A percentile compares a stretch with the other conserved stretches of the same genome.
These are phyloP conservation scores for Panus rudis DNA, from an alignment of 768 basidiomycete genomes.

Conservation along the genomic window DNA sequence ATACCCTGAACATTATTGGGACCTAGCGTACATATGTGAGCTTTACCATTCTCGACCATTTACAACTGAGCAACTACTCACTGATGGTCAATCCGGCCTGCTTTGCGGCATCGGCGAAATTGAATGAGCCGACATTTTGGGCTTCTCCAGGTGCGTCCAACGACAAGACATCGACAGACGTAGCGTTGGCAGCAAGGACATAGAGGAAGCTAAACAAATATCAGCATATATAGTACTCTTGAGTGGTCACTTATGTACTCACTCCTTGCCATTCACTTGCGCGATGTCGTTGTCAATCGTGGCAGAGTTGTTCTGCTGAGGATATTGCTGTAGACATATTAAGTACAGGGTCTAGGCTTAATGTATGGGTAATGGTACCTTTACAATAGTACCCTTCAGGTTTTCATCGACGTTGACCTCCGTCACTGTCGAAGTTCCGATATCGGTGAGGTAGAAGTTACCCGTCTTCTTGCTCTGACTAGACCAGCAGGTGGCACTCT, in stretches of 20 bases:
- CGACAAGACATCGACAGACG: slow-evolving; percentile 33
- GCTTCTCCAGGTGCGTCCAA: slow-evolving; percentile 32
- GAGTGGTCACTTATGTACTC: too few relatives aligned
- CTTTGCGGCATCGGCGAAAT: slow-evolving; percentile 27
- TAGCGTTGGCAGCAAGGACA: slow-evolving; percentile 31
- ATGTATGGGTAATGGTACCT: too few relatives aligned
- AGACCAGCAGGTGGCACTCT: slow-evolving; percentile 26
- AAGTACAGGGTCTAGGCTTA: too few relatives aligned
- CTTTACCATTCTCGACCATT: too few relatives aligned
- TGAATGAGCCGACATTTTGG: slow-evolving; percentile 24
- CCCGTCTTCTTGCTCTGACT: slow-evolving; percentile 23
- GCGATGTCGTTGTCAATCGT: slow-evolving; percentile 26
- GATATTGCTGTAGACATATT: slow-evolving; percentile 23
- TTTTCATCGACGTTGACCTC: slow-evolving; percentile 42
- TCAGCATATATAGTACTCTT: too few relatives aligned
- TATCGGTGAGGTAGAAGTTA: slow-evolving; percentile 26
- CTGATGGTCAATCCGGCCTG: slow-evolving; percentile 29
- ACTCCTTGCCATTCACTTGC: slow-evolving; percentile 24
- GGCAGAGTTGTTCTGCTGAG: slow-evolving; percentile 10
- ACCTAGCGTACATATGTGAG: too few relatives aligned
- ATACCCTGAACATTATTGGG: too few relatives aligned
- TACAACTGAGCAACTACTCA: too few relatives aligned
- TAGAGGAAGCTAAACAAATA: slow-evolving; percentile 32
- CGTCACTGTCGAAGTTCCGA: slow-evolving; percentile 26
- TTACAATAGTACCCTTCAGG: slow-evolving; percentile 38